Conservation (phyloP, 2,329 filamentous ascomycete species). For the Trichophyton mentagrophytes region DNA sequence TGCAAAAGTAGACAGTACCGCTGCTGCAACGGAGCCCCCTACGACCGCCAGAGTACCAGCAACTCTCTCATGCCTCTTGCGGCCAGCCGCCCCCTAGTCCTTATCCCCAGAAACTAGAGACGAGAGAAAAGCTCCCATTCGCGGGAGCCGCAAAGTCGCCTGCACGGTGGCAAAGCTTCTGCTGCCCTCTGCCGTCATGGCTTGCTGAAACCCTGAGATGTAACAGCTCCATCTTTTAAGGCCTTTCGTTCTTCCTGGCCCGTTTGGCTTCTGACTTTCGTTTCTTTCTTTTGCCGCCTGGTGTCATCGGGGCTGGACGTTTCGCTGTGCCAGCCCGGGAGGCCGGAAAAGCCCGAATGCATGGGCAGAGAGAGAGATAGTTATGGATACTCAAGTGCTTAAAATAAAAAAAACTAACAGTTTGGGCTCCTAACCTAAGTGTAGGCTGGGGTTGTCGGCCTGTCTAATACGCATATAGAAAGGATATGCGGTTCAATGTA, state of each 20-base stretch:
- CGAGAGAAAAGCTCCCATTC: background rate
- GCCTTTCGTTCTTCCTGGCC: background rate
- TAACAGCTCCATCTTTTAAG: background rate
- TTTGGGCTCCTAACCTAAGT: too few species aligned
- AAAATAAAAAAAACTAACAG: too few species aligned
- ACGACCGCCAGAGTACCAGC: background rate
- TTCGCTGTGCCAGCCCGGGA: background rate
- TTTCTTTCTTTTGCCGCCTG: background rate
- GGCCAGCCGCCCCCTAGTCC: background rate
- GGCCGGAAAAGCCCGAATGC: background rate
- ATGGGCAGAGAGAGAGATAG: too few species aligned
- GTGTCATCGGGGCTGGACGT: too few species aligned
- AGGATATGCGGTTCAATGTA: too few species aligned
- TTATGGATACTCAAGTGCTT: too few species aligned
- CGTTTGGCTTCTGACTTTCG: background rate
- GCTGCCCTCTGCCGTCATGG: background rate
- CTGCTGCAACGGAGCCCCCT: background rate
- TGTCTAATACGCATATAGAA: too few species aligned
- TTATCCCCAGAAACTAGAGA: background rate
- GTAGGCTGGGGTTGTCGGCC: too few species aligned
- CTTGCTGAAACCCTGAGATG: background rate
- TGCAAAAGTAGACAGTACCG: background rate
- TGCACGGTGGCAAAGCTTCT: background rate
- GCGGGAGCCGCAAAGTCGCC: background rate
- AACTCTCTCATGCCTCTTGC: background rate